Evolutionary conservation across 495 filamentous ascomycete species (phyloP), one percentile per base, ranked within the genome.

Genomic region (Penicillium malachiteum): DNA sequence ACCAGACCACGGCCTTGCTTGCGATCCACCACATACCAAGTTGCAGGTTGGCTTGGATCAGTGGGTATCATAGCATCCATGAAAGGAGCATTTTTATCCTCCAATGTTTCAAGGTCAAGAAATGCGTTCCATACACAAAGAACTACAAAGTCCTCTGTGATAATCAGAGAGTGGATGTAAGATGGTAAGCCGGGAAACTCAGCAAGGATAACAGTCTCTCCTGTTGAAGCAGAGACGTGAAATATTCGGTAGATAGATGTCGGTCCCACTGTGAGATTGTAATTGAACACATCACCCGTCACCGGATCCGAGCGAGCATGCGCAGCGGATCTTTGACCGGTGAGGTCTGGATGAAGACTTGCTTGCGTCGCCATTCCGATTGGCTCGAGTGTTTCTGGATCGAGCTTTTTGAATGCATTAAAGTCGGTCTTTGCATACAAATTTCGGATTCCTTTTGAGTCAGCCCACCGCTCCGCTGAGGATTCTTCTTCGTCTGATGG

Each of bases 211-310:
- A 81, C 75, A 0, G 87, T 90, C 43, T 84, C 69, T 0, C 86
- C 88, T 0, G 80, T 87, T 0, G 78, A 62, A 0, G 80, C 79
- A 7, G 74, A 84, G 12, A 84, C 79, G 5, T 71, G 64, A 65
- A 92, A 92, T 30, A 92, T 63, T 2, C 86, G 83, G 58, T 92
- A 94, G 0, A 78, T 81, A 5, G 73, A 57, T 0, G 56, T 60
- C 12, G 46, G 49, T 9, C 76, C 78, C 5, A 84, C 41, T 1
- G 76, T 62, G 34, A 90, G 80, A 64, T 92, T 92, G 73, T 79
- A 91, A 63, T 91, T 92, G 73, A 80, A 90, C n/a, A 88, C 64
- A 56, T 92, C 88, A 2, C 90, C 89, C 0, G 86, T 91, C 0
- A 74, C 59, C 0, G 87, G 88, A 58, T 91, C 87, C 0, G 77